Evolutionary conservation across 768 basidiomycete species (phyloP).

Genomic region (Tulasnella sp.): DNA sequence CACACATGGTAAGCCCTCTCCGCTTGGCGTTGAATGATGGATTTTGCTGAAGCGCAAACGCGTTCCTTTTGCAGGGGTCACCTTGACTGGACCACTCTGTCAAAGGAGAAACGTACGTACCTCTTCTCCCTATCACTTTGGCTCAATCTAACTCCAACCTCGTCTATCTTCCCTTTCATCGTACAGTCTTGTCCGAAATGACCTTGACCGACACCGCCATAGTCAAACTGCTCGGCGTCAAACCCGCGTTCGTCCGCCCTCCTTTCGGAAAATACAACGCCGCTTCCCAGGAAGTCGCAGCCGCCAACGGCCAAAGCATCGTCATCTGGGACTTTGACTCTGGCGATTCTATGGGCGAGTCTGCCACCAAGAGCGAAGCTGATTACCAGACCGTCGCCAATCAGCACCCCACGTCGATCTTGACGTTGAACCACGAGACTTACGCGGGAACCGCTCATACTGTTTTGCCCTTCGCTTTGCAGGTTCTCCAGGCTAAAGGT

Average conservation of each 20-base stretch:
- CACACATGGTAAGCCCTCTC: background rate
- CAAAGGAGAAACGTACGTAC: background rate
- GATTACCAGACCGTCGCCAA: background rate
- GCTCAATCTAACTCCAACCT: background rate
- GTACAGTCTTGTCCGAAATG: background rate
- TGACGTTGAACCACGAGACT: slow-evolving; percentile 23
- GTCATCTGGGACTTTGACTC: slow-evolving; percentile 21
- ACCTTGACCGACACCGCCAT: background rate
- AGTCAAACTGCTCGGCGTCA: background rate
- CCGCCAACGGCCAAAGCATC: background rate
- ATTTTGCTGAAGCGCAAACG: background rate
- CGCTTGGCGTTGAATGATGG: background rate
- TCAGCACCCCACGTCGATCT: slow-evolving; percentile 10
- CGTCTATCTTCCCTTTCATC: background rate
- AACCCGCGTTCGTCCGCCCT: slow-evolving; percentile 19
- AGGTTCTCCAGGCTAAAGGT: background rate
- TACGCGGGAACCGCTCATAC: background rate
- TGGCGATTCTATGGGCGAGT: slow-evolving; percentile 8
- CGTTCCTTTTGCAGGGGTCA: background rate
- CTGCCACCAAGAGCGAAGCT: background rate
- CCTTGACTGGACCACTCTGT: background rate
- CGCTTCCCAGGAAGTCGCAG: background rate
- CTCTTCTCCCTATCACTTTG: background rate
- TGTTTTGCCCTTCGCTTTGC: background rate
- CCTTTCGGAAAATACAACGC: slow-evolving; percentile 18